Evolutionary conservation across 2,329 filamentous ascomycete species (phyloP), one percentile per base, ranked within the genome.

Genomic region (Talaromyces sp.): DNA sequence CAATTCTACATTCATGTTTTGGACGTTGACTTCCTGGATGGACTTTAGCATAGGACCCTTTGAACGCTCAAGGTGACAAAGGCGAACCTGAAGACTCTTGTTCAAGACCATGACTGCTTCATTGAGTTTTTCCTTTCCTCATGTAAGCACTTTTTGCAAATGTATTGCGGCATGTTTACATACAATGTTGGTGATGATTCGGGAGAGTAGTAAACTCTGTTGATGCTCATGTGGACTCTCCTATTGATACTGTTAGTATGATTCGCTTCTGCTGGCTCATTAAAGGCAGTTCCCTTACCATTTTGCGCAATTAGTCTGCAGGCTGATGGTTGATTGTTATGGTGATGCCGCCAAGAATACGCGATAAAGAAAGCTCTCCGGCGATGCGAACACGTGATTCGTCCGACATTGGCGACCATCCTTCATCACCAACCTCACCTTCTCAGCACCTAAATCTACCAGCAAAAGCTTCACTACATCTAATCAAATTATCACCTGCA

Each of bases 1-100:
- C 2, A 98, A 85, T 80, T 98, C 95, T 41, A 97, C 92, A 75
- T 99, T 96, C 93, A 98, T 97, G 77, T 98, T 99, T 73, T 97
- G 91, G 64, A 97, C 89, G 74, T 98, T 98, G 84, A 98, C 97
- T 70, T 98, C 94, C 91, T 97, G 71, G 6, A 64, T 37, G 9
- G 16, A 33, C 22, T 65, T 39, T 39, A 65, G 60, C 48, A 33
- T 31, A 19, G 5, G 11, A 2, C 35, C 7, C 11, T 13, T 13
- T 37, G 3, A 37, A 10, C 63, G 60, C 48, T 31, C 16, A 19
- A 3, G 43, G n/a, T 3, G 27, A 31, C 27, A 31, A 10, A 3
- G 27, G 31, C 62, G 10, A 78, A 93, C 92, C 79, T 96, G 91
- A 1, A 99, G 88, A 59, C 87, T 91, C 78, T 92, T 96, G 79